Base-by-base conservation (phyloP, 441 rosid species). In the Adansonia gregorii region DNA sequence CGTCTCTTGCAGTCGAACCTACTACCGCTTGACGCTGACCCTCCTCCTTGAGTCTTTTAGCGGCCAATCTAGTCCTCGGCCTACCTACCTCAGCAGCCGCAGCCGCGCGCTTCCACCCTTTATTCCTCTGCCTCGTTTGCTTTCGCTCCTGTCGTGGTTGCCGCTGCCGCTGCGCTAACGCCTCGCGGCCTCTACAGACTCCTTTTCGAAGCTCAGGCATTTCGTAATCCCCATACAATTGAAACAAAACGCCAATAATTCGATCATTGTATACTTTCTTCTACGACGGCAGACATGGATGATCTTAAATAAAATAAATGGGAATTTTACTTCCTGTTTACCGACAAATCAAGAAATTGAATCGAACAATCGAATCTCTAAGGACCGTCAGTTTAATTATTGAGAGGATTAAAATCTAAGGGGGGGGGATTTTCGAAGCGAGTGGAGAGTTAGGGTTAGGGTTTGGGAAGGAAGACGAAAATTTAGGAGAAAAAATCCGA, bases 131-230 rank as follows among this genome's bases (percentile, higher is more conserved):
- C 52, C 70, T 72, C 72, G 58, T 79, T 79, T 63, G 78, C 41
- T 79, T 74, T 1, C 63, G 10, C 48, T 64, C 49, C 24, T 79
- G 56, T 1, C 51, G 12, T 22, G 59, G 60, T 12, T 75, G 76
- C 46, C 55, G 19, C 72, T 46, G 72, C 70, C 9, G 45, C 4
- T 0, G 79, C 80, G 84, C 91, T 87, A 88, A 58, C 66, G 83
- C 71, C 43, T 17, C 67, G 8, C 90, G 91, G 76, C 90, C 91
- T 82, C 91, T 87, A 76, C 93, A 88, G 67, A 82, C 90, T 81
- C 96, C 92, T 79, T 88, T 87, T 78, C 94, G 92, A 84, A 90
- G 95, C 93, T 90, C 93, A 73, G 94, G 98, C 98, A 94, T 94
- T 79, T 85, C 92, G 83, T 83, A 86, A 79, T 76, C 92, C 92